A percentile compares a stretch with the other conserved stretches of the same genome.
phyloP scores from a whole-genome alignment of 2,329 filamentous ascomycete species.

The Arthrobotrys musiformis region DNA sequence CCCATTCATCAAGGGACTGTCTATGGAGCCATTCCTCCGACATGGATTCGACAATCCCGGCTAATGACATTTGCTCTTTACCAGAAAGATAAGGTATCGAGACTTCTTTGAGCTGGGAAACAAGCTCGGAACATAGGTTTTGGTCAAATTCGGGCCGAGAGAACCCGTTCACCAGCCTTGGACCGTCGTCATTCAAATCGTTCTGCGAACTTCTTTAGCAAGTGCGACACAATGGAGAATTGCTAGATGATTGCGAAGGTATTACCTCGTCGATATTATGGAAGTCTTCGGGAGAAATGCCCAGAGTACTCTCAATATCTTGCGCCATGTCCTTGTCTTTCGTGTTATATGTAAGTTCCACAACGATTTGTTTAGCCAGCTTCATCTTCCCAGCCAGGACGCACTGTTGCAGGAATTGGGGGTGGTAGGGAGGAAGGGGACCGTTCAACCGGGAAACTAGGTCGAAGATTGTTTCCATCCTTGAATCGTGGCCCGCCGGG shows the following conservation, averaged over 20 bases:
- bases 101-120: slow-evolving; percentile 78
- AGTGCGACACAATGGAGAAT: neutral
- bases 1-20: slow-evolving; percentile 89
- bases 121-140: slow-evolving; percentile 75
- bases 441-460: slow-evolving; percentile 86
- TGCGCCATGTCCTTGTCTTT: slow-evolving; percentile 39
- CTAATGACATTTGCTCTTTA: slow-evolving; percentile 85
- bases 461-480: slow-evolving; percentile 77
- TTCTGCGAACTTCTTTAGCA: neutral
- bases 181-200: slow-evolving; percentile 56
- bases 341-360: slow-evolving; percentile 40
- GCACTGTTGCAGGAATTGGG: slow-evolving; percentile 87
- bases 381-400: slow-evolving; percentile 80
- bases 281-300: slow-evolving; percentile 66
- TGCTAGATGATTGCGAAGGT: neutral
- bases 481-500: slow-evolving; percentile 65
- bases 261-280: slow-evolving; percentile 65
- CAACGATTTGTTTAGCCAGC: slow-evolving; percentile 68
- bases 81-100: slow-evolving; percentile 82
- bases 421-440: slow-evolving; percentile 88
- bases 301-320: slow-evolving; percentile 46
- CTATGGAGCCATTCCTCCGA: slow-evolving; percentile 86
- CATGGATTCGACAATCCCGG: slow-evolving; percentile 84
- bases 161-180: slow-evolving; percentile 45
- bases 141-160: slow-evolving; percentile 71